Evolutionary conservation across 192 early-diverging fungal genomes (phyloP).

Genomic region (Coemansia guatemalensis): DNA sequence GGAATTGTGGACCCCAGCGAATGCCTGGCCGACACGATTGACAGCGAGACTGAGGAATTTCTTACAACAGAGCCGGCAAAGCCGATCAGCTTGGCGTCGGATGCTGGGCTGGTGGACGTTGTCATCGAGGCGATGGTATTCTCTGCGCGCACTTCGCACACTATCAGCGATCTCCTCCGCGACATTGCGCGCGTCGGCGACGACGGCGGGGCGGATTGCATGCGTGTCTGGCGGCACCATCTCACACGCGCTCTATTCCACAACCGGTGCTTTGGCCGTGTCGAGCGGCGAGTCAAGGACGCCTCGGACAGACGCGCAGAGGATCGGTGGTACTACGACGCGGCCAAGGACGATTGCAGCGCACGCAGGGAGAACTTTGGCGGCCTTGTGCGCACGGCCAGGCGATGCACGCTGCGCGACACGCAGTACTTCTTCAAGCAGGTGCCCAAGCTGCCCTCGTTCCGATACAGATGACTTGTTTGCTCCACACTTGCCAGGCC

Average conservation of each 20-base stretch:
- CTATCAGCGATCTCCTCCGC: conserved; percentile 54
- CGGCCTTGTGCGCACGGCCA: conserved; percentile 52
- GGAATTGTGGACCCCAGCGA: conserved; percentile 53
- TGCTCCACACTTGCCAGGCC: not conserved
- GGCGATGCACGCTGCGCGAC: conserved; percentile 57
- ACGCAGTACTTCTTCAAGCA: conserved; percentile 58
- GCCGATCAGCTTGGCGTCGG: conserved; percentile 18
- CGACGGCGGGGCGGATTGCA: not conserved
- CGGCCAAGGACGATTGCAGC: conserved; percentile 38
- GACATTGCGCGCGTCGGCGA: conserved; percentile 35
- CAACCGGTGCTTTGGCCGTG: conserved; percentile 53
- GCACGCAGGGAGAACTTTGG: conserved; percentile 52
- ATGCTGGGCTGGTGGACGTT: conserved; percentile 29
- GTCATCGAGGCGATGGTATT: conserved; percentile 55
- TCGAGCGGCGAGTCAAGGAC: conserved; percentile 55
- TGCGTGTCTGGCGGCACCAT: conserved; percentile 40
- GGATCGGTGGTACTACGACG: conserved; percentile 57
- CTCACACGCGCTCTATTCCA: conserved; percentile 45
- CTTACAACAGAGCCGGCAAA: conserved; percentile 26
- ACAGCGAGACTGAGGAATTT: conserved; percentile 51
- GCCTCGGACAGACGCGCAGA: conserved; percentile 52
- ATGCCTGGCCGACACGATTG: conserved; percentile 47
- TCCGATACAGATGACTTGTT: conserved; percentile 35
- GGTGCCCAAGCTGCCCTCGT: conserved; percentile 55
- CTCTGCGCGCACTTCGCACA: conserved; percentile 55